These are phyloP conservation scores for Candida orba DNA, from an alignment of 805 yeast species.

Conservation along the genomic window DNA sequence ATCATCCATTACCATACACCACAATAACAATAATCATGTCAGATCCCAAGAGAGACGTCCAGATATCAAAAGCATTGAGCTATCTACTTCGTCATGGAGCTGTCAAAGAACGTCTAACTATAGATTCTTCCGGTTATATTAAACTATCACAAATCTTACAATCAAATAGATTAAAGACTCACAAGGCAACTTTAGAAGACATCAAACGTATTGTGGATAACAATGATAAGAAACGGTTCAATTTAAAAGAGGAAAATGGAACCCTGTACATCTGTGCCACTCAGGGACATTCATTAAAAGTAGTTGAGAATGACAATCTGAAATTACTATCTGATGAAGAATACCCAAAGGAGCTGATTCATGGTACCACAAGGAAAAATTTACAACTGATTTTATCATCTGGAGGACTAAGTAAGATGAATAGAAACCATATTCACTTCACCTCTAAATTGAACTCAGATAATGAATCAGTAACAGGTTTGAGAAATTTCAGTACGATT, in stretches of 20 bases:
- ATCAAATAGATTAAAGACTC: constrained; percentile 52
- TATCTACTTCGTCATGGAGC: constrained; percentile 88
- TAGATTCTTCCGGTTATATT: constrained; percentile 65
- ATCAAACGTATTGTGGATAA: constrained; percentile 50
- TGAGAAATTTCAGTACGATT: constrained; percentile 49
- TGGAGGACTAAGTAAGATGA: constrained; percentile 62
- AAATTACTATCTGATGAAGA: constrained; percentile 31
- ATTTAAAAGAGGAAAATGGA: constrained; percentile 29
- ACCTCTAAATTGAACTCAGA: constrained; percentile 49
- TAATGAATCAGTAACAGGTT: constrained; percentile 59
- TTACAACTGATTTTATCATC: constrained; percentile 39
- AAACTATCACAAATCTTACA: constrained; percentile 43
- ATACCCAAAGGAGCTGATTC: constrained; percentile 54
- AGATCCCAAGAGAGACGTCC: constrained; percentile 34
- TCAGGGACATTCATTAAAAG: constrained; percentile 79
- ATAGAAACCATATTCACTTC: constrained; percentile 80
- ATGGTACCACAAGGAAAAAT: constrained; percentile 62
- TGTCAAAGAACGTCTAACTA: constrained; percentile 49
- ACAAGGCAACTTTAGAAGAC: constrained; percentile 49
- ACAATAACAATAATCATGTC: constrained; percentile 4
- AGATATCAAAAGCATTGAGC: constrained; percentile 68
- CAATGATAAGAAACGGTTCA: constrained; percentile 70
- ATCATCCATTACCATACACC: too few relatives aligned
- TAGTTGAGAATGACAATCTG: constrained; percentile 36
- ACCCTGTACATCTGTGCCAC: constrained; percentile 62